Evolutionary conservation across 2,329 filamentous ascomycete species (phyloP), one percentile per base, ranked within the genome.

Genomic region (Calonectria pseudoreteaudii): DNA sequence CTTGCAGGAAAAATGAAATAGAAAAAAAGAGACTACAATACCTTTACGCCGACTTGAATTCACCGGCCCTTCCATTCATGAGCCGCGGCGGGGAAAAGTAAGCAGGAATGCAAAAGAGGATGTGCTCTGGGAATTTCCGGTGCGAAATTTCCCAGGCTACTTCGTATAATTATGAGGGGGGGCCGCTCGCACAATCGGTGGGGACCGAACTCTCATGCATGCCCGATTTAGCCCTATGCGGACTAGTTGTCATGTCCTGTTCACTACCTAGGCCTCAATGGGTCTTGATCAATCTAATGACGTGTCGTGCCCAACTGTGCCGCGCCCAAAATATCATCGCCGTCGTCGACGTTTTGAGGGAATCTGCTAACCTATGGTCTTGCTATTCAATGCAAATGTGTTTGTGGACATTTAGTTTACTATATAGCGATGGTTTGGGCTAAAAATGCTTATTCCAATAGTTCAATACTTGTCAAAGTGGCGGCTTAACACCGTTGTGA

Each of bases 101-200:
- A 26, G 20, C 20, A 23, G 9, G 56, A 44, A 28, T 34, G 30
- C 52, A 9, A 47, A 47, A 47, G n/a, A 56, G 10, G 52, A 31
- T 56, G 34, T 31, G 30, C 14, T 52, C 36, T 36, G 56, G 30
- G 56, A 34, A 62, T 31, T 56, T 56, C 28, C 34, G 56, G n/a
- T 41, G 56, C 36, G 56, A 62, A 62, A 62, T 62, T 41, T 62
- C 56, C n/a, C 28, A 38, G 36, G 14, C n/a, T 13, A 13, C 56
- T 26, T 62, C 36, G 56, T 60, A 62, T 34, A 56, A 56, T 62
- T 62, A 62, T 62, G 56, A 62, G 56, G 56, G 56, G 56, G 56
- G 56, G 56, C 34, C 34, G 56, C 34, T 41, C 23, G 13, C 23
- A 41, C 56, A 41, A 41, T 28, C 56, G n/a, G 56, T 62, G 56